Evolutionary conservation across 805 yeast species (phyloP).

Genomic region (Sporopachydermia quercuum): DNA sequence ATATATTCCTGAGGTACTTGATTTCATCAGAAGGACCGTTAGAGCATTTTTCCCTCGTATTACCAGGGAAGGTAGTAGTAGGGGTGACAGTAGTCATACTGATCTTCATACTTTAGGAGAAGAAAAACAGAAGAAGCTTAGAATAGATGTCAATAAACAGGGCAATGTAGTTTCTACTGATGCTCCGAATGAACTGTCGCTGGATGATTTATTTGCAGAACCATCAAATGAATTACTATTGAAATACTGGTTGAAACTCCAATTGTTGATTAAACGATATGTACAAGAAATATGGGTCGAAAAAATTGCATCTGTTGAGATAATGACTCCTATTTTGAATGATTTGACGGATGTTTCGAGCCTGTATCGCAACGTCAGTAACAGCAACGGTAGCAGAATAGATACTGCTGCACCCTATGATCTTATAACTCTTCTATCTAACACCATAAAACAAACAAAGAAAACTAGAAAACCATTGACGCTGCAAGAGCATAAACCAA

Average conservation of each 20-base stretch:
- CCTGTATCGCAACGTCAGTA: constrained; percentile 20
- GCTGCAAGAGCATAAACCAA: constrained; percentile 70
- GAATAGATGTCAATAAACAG: neutral
- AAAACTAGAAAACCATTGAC: constrained; percentile 53
- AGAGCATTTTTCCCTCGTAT: constrained; percentile 28
- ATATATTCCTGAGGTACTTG: constrained; percentile 62
- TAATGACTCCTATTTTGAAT: constrained; percentile 30
- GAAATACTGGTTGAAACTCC: neutral
- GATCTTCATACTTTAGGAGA: too few relatives aligned
- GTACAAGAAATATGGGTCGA: constrained; percentile 41
- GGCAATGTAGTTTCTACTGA: neutral
- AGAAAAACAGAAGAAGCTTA: neutral
- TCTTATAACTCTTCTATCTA: constrained; percentile 23
- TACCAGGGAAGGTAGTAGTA: too few relatives aligned
- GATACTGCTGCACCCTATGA: constrained; percentile 4
- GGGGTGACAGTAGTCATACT: too few relatives aligned
- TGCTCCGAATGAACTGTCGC: too few relatives aligned
- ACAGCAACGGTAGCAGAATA: constrained; percentile 12
- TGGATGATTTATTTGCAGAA: neutral
- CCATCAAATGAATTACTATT: neutral
- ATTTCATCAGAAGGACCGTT: constrained; percentile 39
- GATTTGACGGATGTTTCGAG: constrained; percentile 27
- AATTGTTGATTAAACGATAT: neutral
- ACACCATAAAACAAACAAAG: constrained; percentile 32
- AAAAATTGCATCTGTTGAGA: constrained; percentile 43